Evolutionary conservation across 2,329 filamentous ascomycete species (phyloP).

Genomic region (Emergomyces orientalis): DNA sequence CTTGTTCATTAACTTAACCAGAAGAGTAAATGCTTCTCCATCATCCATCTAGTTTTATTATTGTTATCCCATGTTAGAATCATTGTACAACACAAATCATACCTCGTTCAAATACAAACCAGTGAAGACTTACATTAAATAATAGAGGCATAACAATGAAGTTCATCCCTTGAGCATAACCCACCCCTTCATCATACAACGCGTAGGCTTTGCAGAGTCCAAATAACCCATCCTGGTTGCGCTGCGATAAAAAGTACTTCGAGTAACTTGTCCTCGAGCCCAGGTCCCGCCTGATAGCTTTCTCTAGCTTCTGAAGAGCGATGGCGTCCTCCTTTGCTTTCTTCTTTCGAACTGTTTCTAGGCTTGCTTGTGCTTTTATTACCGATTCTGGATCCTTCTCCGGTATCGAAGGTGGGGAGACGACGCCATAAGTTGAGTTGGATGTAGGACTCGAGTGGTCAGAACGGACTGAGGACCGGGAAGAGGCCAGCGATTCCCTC

Average conservation of each 20-base stretch:
- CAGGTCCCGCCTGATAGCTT: conserved; percentile 80
- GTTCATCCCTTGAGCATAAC: conserved; percentile 98
- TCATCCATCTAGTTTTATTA: conserved; percentile 66
- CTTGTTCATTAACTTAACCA: conserved; percentile 93
- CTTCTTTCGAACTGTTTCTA: conserved; percentile 61
- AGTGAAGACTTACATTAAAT: conserved; percentile 61
- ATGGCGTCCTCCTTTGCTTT: conserved; percentile 68
- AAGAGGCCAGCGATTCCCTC: conserved; percentile 61
- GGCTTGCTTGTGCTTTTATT: conserved; percentile 54
- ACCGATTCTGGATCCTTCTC: conserved; percentile 56
- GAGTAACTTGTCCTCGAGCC: conserved; percentile 92
- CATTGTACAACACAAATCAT: not conserved
- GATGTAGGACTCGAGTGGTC: conserved; percentile 57
- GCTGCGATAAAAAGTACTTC: conserved; percentile 84
- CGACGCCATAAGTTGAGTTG: conserved; percentile 46
- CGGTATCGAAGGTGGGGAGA: conserved; percentile 48
- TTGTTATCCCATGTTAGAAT: not conserved
- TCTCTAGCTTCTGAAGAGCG: conserved; percentile 73
- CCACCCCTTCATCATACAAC: conserved; percentile 84
- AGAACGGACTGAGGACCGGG: conserved; percentile 76
- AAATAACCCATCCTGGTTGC: conserved; percentile 86
- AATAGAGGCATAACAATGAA: conserved; percentile 94
- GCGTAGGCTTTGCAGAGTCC: conserved; percentile 97
- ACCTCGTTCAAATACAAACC: not conserved
- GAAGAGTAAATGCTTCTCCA: conserved; percentile 87